Base-by-base conservation (phyloP, 2,329 filamentous ascomycete species). In the Fonsecaea nubica region DNA sequence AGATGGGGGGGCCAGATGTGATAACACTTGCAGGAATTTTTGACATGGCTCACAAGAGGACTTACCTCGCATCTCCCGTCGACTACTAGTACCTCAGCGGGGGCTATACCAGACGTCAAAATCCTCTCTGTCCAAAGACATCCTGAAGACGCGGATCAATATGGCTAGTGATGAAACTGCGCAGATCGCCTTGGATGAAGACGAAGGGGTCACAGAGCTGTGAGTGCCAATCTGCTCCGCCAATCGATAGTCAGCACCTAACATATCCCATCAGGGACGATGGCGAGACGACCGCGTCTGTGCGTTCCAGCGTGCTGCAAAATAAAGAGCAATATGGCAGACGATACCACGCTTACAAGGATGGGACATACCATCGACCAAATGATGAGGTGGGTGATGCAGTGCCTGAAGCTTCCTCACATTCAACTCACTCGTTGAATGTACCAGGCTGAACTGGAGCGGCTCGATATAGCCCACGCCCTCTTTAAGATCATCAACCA, bases 401-500 rank as follows among this genome's bases (percentile, higher is more conserved):
- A 10, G 30, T 15, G 7, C 4, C 7, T 35, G 18, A 55, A n/a
- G 33, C 6, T 35, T 5, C 4, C 4, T 2, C 18, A 4, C 25
- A 13, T 18, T 50, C 18, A 48, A 25, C 18, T 4, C 8, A 6
- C 18, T 21, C 4, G 13, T 30, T 35, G 21, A 2, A 25, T 25
- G 25, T 25, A 25, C 5, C 52, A 78, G 15, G 71, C 69, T 58
- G 77, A 78, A 62, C 75, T 77, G 63, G 75, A 78, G 38, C 74
- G 76, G 15, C 68, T 77, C 52, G 76, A 78, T 61, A 72, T 78
- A 9, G 70, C 76, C 21, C 74, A 78, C 58, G 75, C 76, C 45
- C 30, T 74, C 54, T 62, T 50, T 53, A 13, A 13, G 38, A 38
- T 57, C 32, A 45, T 62, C 10, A 50, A 58, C 8, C 36, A 40